Evolutionary conservation across 192 early-diverging fungal genomes (phyloP), one percentile per base, ranked within the genome.

Genomic region (Gamsiella multidivaricata): DNA sequence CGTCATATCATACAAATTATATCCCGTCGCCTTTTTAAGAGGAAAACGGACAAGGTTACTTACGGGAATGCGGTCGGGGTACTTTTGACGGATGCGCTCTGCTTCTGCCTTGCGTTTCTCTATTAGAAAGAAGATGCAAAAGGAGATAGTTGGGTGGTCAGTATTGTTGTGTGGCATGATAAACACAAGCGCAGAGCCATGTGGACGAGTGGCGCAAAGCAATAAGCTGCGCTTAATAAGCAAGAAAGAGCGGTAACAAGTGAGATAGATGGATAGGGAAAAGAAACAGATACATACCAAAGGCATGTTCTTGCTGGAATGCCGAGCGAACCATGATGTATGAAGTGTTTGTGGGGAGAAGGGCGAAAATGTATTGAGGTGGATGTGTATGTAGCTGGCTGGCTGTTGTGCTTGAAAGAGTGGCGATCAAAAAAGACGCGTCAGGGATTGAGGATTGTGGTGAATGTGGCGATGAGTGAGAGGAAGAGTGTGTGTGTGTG

Each of bases 61-160:
- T 79, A 80, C 91, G 22, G 94, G 94, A 79, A 94, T 93, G 42
- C 93, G 87, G 82, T 94, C 93, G 45, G 97, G 95, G 80, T 98
- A 98, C 88, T 98, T 98, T 81, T 91, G 88, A 52, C 95, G 89
- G 80, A 98, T 98, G 59, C 96, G 88, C 65, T 98, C 95, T 54
- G 96, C 95, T 85, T 98, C 97, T 29, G 87, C 89, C 84, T 97
- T 96, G 80, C 97, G 90, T 83, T 97, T 97, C 67, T 98, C 97
- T 96, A 85, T 73, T 94, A 84, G 73, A 65, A 49, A 61, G 7
- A 54, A 52, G 28, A 33, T 34, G 46, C 20, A 14, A 20, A 36
- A 14, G 11, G 17, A 28, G 23, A 34, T 18, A 43, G n/a, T 7
- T 18, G 1, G 52, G 18, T 33, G 37, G 47, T 22, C 55, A 20